Percentiles rank a stretch among this genome's conserved stretches.
Evolutionary conservation across 202 grass and related monocot genomes (phyloP).

Genomic region (Saccharum hybrid): DNA sequence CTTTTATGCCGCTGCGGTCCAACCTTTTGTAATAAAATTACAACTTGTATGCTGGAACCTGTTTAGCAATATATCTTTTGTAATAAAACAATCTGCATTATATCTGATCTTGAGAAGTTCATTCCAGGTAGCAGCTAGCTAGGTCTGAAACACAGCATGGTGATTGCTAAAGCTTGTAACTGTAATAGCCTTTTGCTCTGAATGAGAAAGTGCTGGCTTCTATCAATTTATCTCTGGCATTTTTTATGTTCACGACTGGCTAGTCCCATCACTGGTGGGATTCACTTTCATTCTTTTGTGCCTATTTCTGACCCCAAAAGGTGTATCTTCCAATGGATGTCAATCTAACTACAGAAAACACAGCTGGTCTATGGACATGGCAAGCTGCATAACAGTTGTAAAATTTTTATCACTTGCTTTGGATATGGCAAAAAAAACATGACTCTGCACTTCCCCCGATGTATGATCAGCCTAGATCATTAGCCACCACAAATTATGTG

Average conservation of each 20-base stretch:
- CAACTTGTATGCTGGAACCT: too few species aligned
- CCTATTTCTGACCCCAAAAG: not conserved
- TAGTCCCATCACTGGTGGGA: slow-evolving; percentile 12
- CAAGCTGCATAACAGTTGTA: too few species aligned
- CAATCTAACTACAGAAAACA: too few species aligned
- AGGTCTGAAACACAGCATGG: slow-evolving; percentile 34
- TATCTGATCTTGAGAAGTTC: slow-evolving; percentile 33
- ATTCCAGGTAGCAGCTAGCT: slow-evolving; percentile 37
- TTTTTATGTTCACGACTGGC: slow-evolving; percentile 8
- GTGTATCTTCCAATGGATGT: not conserved
- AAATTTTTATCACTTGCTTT: not conserved
- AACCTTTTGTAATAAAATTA: too few species aligned
- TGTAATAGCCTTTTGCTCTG: slow-evolving; percentile 23
- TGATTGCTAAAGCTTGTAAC: slow-evolving; percentile 16
- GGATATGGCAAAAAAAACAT: too few species aligned
- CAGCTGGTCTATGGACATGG: too few species aligned
- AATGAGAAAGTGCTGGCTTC: slow-evolving; percentile 42
- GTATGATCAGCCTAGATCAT: not conserved
- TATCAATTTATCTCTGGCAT: slow-evolving; percentile 32
- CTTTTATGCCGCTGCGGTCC: too few species aligned
- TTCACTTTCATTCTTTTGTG: slow-evolving; percentile 21
- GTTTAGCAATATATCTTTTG: too few species aligned
- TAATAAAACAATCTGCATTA: too few species aligned
- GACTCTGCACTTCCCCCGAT: not conserved
- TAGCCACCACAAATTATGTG: not conserved